Conservation (phyloP, 192 early-diverging fungal genomes). For the Diversispora eburnea region DNA sequence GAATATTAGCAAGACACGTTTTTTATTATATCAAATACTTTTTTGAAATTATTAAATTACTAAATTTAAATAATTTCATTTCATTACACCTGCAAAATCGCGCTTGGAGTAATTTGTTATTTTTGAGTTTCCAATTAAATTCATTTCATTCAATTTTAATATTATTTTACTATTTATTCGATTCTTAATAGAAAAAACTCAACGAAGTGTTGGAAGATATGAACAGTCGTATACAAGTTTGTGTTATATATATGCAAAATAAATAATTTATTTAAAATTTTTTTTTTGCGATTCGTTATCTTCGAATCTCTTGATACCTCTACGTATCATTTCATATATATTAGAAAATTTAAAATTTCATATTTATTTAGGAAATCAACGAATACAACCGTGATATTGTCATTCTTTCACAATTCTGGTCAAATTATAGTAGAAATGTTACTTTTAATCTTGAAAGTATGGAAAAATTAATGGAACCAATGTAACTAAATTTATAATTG, state of each 20-base stretch:
- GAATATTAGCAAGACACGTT: too few relatives aligned
- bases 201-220: conserved; percentile 37
- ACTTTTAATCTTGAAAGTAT: conserved; percentile 31
- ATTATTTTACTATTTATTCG: background rate
- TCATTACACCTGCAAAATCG: too few relatives aligned
- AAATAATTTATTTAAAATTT: background rate
- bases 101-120: too few relatives aligned
- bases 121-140: background rate
- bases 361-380: conserved; percentile 34
- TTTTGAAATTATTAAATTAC: too few relatives aligned
- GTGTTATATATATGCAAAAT: background rate
- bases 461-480: too few relatives aligned
- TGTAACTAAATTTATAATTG: too few relatives aligned
- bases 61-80: too few relatives aligned
- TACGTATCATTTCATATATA: background rate
- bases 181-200: conserved; percentile 32
- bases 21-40: too few relatives aligned
- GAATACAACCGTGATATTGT: conserved; percentile 36
- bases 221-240: conserved; percentile 38
- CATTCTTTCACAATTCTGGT: conserved; percentile 38
- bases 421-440: conserved; percentile 37
- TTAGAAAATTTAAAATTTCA: background rate
- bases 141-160: background rate
- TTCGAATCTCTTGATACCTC: too few relatives aligned
- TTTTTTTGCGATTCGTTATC: conserved; percentile 1